phyloP scores from a whole-genome alignment of 2,329 filamentous ascomycete species.

The Stemphylium vesicarium region DNA sequence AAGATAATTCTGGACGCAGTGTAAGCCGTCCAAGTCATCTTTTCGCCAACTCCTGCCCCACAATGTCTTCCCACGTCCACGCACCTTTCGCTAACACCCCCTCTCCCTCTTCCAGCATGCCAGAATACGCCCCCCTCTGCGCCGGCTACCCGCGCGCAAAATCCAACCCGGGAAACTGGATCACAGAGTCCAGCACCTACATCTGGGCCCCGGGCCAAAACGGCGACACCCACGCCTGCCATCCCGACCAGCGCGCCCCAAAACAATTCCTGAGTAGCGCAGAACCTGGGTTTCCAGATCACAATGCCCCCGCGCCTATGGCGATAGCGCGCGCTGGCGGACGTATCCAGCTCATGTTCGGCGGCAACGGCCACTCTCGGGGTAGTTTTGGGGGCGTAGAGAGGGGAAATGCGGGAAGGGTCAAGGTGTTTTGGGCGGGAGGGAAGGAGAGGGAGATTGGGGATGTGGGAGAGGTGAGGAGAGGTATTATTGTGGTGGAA shows the following conservation, averaged over 20 bases:
- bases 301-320: constrained; percentile 23
- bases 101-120: constrained; percentile 13
- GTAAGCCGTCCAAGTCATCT: neutral
- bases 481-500: neutral
- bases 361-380: no score
- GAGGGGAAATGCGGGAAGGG: constrained; percentile 19
- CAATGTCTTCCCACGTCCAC: no score
- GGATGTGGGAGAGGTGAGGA: constrained; percentile 21
- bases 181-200: constrained; percentile 29
- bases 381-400: constrained; percentile 4
- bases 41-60: no score
- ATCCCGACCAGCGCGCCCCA: constrained; percentile 22
- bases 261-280: constrained; percentile 9
- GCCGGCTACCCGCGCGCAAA: constrained; percentile 32
- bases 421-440: constrained; percentile 26
- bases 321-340: no score
- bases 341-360: no score
- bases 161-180: constrained; percentile 32
- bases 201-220: constrained; percentile 16
- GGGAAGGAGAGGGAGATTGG: constrained; percentile 28
- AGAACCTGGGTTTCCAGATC: neutral
- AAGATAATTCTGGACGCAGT: constrained; percentile 17
- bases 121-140: constrained; percentile 27
- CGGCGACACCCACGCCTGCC: constrained; percentile 21
- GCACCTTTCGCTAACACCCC: no score